A percentile compares a stretch with the other conserved stretches of the same genome.
These are phyloP conservation scores for Pythium biforme DNA, from an alignment of 352 stramenopile genomes.

Conservation along the genomic window DNA sequence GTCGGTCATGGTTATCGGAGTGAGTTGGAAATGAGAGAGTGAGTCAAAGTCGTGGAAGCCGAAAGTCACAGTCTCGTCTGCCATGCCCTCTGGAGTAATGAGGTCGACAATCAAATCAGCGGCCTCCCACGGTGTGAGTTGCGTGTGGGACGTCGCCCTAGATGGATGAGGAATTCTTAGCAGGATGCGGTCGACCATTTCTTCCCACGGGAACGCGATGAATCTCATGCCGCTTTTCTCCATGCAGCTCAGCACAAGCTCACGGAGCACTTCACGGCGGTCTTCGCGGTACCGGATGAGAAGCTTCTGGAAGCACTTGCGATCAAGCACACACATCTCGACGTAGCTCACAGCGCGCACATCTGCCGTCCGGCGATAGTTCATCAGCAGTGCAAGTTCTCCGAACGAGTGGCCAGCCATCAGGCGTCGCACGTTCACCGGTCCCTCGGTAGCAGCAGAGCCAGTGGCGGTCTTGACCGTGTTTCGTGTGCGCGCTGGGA, in stretches of 20 bases:
- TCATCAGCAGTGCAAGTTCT: slow-evolving; percentile 39
- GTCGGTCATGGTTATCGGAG: slow-evolving; percentile 20
- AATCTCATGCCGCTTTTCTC: slow-evolving; percentile 28
- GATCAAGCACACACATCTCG: slow-evolving; percentile 30
- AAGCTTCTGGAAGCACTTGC: slow-evolving; percentile 26
- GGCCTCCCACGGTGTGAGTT: slow-evolving; percentile 24
- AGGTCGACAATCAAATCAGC: slow-evolving; percentile 25
- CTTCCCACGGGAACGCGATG: slow-evolving; percentile 32
- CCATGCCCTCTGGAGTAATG: slow-evolving; percentile 17
- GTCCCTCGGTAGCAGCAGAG: neutral
- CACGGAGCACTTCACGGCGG: slow-evolving; percentile 18
- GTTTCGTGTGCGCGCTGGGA: slow-evolving; percentile 9
- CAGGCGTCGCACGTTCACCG: slow-evolving; percentile 32
- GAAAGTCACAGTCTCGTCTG: slow-evolving; percentile 23
- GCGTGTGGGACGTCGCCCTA: slow-evolving; percentile 13
- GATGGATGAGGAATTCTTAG: neutral
- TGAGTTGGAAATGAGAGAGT: slow-evolving; percentile 19
- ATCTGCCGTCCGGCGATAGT: slow-evolving; percentile 32
- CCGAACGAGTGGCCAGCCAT: slow-evolving; percentile 39
- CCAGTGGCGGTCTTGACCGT: slow-evolving; percentile 24
- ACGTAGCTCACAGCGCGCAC: slow-evolving; percentile 30
- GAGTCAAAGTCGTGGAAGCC: slow-evolving; percentile 28
- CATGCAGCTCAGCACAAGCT: slow-evolving; percentile 29
- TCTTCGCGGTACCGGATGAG: slow-evolving; percentile 29
- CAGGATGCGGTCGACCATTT: slow-evolving; percentile 23